Evolutionary conservation across 2,329 filamentous ascomycete genomes (phyloP).

Genomic region (Ampelomyces quisqualis): DNA sequence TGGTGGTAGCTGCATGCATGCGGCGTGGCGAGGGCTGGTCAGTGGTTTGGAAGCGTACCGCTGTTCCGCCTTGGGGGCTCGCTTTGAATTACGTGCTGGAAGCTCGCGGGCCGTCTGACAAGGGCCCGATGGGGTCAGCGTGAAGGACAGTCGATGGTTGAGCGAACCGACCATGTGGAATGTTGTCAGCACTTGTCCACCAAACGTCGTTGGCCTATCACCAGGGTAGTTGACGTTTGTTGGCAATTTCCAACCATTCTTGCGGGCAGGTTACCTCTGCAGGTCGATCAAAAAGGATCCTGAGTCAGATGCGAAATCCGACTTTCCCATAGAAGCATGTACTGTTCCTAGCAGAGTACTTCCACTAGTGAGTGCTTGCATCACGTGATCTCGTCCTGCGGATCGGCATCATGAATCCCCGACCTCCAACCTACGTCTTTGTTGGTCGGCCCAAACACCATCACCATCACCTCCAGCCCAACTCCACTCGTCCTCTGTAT

Average conservation of each 20-base stretch:
- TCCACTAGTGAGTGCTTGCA: too few species aligned
- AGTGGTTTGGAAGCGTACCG: slow-evolving; percentile 9
- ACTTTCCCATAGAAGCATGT: too few species aligned
- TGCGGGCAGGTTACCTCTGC: too few species aligned
- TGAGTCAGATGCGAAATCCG: too few species aligned
- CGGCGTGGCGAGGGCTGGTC: slow-evolving; percentile 8
- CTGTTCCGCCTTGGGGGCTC: slow-evolving; percentile 7
- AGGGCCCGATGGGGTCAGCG: neutral
- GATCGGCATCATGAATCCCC: neutral
- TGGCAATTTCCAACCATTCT: too few species aligned
- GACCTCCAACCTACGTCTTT: neutral
- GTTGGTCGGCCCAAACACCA: neutral
- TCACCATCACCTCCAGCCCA: neutral
- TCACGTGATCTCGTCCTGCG: neutral
- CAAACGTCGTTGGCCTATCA: too few species aligned
- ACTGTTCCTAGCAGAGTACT: too few species aligned
- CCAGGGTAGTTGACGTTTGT: too few species aligned
- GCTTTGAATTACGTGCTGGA: neutral
- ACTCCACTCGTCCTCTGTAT: neutral
- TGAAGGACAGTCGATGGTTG: neutral
- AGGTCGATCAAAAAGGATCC: too few species aligned
- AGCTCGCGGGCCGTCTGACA: neutral
- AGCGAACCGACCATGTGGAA: too few species aligned
- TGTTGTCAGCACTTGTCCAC: too few species aligned
- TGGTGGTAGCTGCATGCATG: slow-evolving; percentile 13